Evolutionary conservation across 345 rosid genomes (phyloP), one percentile per base, ranked within the genome.

Genomic region (Moricandia arvensis): DNA sequence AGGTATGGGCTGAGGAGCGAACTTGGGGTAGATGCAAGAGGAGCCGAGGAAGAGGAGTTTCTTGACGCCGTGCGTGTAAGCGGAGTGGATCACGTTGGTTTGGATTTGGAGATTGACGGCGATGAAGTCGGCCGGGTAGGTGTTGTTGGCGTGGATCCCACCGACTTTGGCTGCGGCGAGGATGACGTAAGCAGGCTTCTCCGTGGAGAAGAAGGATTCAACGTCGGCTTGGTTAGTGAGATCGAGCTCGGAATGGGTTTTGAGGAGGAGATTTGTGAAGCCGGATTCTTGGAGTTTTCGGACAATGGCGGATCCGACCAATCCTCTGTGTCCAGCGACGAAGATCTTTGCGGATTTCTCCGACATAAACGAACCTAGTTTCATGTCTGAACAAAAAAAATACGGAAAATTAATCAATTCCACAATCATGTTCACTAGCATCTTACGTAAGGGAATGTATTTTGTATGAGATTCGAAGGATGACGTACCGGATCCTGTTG

Each of bases 91-190:
- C 26, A 95, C 94, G 37, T 92, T 90, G 80, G 98, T 92, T 57
- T 95, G 99, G 76, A 95, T 95, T 72, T 90, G 98, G 82, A 95
- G 97, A 58, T 92, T 95, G 78, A 92, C 75, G 55, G 88, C 79
- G 18, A 95, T 95, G 86, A 95, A 95, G 75, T 95, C 97, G 8
- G 99, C 99, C 0, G 99, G 98, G 75, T 92, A 95, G 0, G 93
- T 95, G 86, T 85, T 90, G 79, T 95, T 95, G 33, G 99, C 99
- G 74, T 95, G 96, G 77, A 95, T 95, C 1, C 98, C 98, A 0
- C 98, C 99, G 10, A 92, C 99, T 83, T 95, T 95, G 1, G 99
- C 99, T 1, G 99, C 98, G 4, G 96, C 92, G 4, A 95, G 83
- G 77, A 95, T 79, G 58, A 88, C 94, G 61, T 81, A 86, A n/a